Evolutionary conservation across 2,329 filamentous ascomycete genomes (phyloP).

Genomic region (Setomelanomma holmii): DNA sequence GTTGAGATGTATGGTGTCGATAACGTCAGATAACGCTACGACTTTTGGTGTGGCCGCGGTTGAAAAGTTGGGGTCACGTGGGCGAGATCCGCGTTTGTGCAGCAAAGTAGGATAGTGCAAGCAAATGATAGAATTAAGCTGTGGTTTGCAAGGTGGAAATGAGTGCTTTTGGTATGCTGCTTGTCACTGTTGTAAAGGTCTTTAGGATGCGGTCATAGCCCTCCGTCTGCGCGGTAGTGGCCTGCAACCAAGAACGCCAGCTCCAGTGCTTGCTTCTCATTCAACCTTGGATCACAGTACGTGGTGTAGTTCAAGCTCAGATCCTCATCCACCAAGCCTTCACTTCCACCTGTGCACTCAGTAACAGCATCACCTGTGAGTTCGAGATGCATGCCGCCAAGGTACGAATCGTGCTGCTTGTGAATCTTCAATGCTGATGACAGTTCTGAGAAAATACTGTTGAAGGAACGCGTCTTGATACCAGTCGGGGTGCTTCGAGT

Average conservation of each 20-base stretch:
- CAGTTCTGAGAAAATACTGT: conserved; percentile 87
- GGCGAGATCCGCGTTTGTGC: background rate
- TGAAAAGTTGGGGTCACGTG: conserved; percentile 6
- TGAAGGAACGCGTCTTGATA: conserved; percentile 92
- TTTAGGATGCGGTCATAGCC: conserved; percentile 8
- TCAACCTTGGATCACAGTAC: conserved; percentile 93
- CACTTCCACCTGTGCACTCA: conserved; percentile 91
- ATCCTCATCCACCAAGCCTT: conserved; percentile 86
- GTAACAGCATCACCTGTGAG: conserved; percentile 95
- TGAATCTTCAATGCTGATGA: conserved; percentile 85
- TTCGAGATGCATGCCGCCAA: conserved; percentile 94
- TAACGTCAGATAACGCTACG: conserved; percentile 29
- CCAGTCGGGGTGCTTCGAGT: conserved; percentile 72
- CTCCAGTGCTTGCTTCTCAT: conserved; percentile 97
- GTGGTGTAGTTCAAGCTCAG: conserved; percentile 90
- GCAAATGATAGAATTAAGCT: background rate
- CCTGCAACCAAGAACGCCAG: conserved; percentile 92
- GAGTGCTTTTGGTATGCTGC: conserved; percentile 2
- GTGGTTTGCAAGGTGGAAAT: background rate
- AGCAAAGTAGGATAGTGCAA: background rate
- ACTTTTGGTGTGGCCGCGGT: conserved; percentile 6
- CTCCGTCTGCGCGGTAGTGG: conserved; percentile 66
- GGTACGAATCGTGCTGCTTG: conserved; percentile 79
- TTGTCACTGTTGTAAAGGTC: background rate
- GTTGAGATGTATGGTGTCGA: conserved; percentile 32